Percentiles rank a stretch among this genome's conserved stretches.
Conservation (phyloP, 1,284 basidiomycete species). For the Apiotrichum laibachii region DNA sequence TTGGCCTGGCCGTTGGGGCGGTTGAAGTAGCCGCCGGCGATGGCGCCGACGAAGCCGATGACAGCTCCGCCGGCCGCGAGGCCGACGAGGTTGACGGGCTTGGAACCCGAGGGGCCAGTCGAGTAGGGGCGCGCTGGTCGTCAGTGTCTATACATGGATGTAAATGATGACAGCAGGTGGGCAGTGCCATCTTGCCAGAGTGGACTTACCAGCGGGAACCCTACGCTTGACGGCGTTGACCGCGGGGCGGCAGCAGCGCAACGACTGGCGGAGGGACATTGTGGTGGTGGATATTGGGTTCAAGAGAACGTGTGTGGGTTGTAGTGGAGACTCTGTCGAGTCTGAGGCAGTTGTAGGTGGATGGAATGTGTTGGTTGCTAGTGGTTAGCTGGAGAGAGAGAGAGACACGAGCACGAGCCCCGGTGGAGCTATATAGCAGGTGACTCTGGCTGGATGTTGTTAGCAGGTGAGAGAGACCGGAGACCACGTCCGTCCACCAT, state of each 20-base stretch:
- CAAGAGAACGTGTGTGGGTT: not conserved
- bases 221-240: conserved; percentile 9
- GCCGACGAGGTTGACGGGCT: not conserved
- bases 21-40: conserved; percentile 12
- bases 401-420: not conserved
- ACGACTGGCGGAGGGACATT: conserved; percentile 10
- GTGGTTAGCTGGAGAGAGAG: not conserved
- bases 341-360: not conserved
- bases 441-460: not conserved
- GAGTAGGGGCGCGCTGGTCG: conserved; percentile 10
- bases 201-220: conserved; percentile 6
- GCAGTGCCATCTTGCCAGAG: not conserved
- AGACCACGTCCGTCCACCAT: no score
- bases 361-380: not conserved
- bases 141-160: not conserved
- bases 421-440: not conserved
- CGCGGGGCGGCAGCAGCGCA: conserved; percentile 14
- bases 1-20: not conserved
- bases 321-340: not conserved
- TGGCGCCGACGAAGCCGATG: conserved; percentile 12
- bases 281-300: not conserved
- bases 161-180: not conserved
- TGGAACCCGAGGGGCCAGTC: conserved; percentile 3
- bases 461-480: not conserved
- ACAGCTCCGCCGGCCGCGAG: conserved; percentile 12